Percentiles rank a stretch among this genome's conserved stretches.
These are phyloP conservation scores for Neurospora discreta DNA, from an alignment of 495 filamentous ascomycete genomes.

Conservation along the genomic window DNA sequence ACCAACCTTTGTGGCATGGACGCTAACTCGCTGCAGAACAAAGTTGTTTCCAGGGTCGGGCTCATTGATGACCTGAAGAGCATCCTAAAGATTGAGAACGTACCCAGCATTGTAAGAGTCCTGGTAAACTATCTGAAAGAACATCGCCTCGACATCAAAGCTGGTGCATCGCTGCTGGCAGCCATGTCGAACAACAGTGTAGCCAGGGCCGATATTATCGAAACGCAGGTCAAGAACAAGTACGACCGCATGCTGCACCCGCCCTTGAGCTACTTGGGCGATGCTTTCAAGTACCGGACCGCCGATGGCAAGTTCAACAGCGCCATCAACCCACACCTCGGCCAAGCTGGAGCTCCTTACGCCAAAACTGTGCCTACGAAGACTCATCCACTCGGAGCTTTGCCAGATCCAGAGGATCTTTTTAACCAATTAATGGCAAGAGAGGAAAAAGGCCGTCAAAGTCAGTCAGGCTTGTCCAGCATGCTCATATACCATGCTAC, in stretches of 20 bases:
- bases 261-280: constrained; percentile 9
- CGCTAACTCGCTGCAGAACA: neutral
- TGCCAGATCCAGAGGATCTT: constrained; percentile 59
- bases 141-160: neutral
- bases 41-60: neutral
- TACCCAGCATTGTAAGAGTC: neutral
- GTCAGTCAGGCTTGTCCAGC: constrained; percentile 64
- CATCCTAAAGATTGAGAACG: neutral
- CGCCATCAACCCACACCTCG: constrained; percentile 50
- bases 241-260: constrained; percentile 11
- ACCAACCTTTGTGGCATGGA: neutral
- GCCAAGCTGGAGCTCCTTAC: constrained; percentile 46
- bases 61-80: neutral
- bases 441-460: constrained; percentile 42
- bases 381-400: constrained; percentile 40
- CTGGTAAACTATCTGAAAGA: neutral
- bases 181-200: constrained; percentile 5
- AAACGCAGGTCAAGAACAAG: constrained; percentile 7
- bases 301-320: constrained; percentile 64
- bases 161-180: neutral
- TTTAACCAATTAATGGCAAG: constrained; percentile 64
- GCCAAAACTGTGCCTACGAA: constrained; percentile 50
- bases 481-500: constrained; percentile 76
- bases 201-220: neutral
- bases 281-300: constrained; percentile 40